Percentiles rank a stretch among this genome's conserved stretches.
Conservation (phyloP, 768 basidiomycete genomes). For the Termitomyces sp. region DNA sequence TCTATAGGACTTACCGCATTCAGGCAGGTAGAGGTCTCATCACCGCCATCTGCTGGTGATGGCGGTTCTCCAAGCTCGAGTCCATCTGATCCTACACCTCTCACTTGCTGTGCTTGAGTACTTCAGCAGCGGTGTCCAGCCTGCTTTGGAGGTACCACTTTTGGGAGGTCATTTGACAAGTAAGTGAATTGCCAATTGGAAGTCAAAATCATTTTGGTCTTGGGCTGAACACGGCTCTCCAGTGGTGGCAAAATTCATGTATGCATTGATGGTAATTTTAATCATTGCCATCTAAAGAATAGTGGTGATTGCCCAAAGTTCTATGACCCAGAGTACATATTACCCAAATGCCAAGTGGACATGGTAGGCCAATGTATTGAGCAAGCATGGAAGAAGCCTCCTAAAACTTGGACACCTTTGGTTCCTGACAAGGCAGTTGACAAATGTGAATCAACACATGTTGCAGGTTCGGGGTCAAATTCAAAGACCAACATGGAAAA, state of each 20-base stretch:
- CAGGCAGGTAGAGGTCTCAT: too few relatives aligned
- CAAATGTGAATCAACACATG: conserved; percentile 27
- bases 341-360: conserved; percentile 31
- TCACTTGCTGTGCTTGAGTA: conserved; percentile 11
- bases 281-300: conserved; percentile 26
- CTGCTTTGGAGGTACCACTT: conserved; percentile 27
- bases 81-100: not conserved
- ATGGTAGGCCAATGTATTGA: conserved; percentile 24
- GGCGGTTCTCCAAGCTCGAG: too few relatives aligned
- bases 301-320: conserved; percentile 29
- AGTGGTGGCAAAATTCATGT: conserved; percentile 36
- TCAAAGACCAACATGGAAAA: too few relatives aligned
- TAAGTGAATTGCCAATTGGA: conserved; percentile 13
- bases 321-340: conserved; percentile 27
- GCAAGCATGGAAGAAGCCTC: conserved; percentile 13
- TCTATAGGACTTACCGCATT: too few relatives aligned
- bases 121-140: conserved; percentile 27
- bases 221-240: too few relatives aligned
- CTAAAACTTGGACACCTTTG: not conserved
- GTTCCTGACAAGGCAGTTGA: conserved; percentile 33
- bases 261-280: too few relatives aligned
- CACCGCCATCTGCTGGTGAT: too few relatives aligned
- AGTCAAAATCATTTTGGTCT: too few relatives aligned
- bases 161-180: conserved; percentile 19
- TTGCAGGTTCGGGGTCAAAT: conserved; percentile 30